Evolutionary conservation across 768 basidiomycete species (phyloP), one percentile per base, ranked within the genome.

Genomic region (Suillus plorans): DNA sequence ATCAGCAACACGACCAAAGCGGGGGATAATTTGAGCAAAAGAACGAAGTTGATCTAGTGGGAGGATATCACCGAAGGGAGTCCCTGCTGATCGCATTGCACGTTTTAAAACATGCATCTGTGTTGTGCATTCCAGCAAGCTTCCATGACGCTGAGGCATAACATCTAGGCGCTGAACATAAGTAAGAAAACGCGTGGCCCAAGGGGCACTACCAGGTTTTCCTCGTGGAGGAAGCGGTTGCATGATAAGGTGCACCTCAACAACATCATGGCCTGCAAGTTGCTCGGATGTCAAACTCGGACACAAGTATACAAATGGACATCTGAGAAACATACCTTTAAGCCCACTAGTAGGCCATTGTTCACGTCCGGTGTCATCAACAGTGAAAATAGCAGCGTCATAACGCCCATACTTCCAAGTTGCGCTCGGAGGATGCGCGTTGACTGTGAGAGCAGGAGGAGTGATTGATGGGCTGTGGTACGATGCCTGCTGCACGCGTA

Each of bases 401-500:
- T 64, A 71, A 10, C 31, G 39, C 0, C 39, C 39, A 41, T 41
- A 60, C 10, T 66, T 67, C 71, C 70, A 72, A 37, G 68, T 63
- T 12, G n/a, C 16, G 14, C 56, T 57, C 5, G 66, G 69, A 10
- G 75, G 76, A 4, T 20, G 55, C 2, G 67, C 72, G 39, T 73
- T 69, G 16, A 78, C 41, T 1, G 69, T 74, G 50, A 63, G 53
- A 22, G 61, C 36, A 37, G 61, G 58, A 28, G 4, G 13, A 14
- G 31, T 10, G 20, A 44, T 31, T 36, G 28, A 57, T 13, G 5
- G 25, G 37, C 65, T 60, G 41, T 74, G 69, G 41, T 68, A 72
- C 0, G 68, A 63, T 36, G 55, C 72, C 14, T 67, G 56, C 62
- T 78, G 76, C 22, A 78, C 39, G 0, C 63, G 63, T 6, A 74